Base-by-base conservation (phyloP, 805 yeast species). In the Komagataella pseudopastoris region DNA sequence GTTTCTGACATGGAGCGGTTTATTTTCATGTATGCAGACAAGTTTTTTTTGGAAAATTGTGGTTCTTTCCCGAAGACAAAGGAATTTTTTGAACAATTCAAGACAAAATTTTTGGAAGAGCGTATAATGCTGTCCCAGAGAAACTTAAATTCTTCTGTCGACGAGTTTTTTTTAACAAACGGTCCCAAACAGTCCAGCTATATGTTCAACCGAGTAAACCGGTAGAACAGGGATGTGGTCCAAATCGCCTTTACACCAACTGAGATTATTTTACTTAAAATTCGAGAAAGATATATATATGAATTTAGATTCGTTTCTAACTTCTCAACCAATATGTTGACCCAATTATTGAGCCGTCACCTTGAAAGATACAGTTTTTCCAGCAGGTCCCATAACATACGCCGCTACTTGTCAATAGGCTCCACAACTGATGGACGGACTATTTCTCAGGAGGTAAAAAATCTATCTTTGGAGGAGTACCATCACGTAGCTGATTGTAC, bases 401-500 rank as follows among this genome's bases (percentile, higher is more conserved):
- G 5, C 14, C 39, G 39, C 14, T 14, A 30, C 14, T 30, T 10
- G 14, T 30, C 39, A 30, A 30, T 30, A 30, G 22, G 46, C 18
- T 16, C 67, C 8, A 57, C 61, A 47, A 82, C 90, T 0, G 74
- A 71, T 50, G 91, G 89, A 5, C 64, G 70, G 17, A 62, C 63
- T 6, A 68, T 83, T 10, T 82, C 82, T 4, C 66, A 64, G 10
- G 75, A 77, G 52, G 77, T 86, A 20, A 71, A 71, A 50, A 56
- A 68, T 3, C 53, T 86, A 17, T 61, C 78, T 1, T 56, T 62
- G 4, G 71, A 71, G 44, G 75, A 81, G 51, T 93, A 86, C 66
- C 88, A 85, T 61, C 62, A 63, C 5, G 63, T 72, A 3, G 77
- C 96, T 1, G 85, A 85, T 55, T 73, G 68, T 18, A 84, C 88